Conservation (phyloP, 2,329 filamentous ascomycete genomes). For the Botryotinia calthae region DNA sequence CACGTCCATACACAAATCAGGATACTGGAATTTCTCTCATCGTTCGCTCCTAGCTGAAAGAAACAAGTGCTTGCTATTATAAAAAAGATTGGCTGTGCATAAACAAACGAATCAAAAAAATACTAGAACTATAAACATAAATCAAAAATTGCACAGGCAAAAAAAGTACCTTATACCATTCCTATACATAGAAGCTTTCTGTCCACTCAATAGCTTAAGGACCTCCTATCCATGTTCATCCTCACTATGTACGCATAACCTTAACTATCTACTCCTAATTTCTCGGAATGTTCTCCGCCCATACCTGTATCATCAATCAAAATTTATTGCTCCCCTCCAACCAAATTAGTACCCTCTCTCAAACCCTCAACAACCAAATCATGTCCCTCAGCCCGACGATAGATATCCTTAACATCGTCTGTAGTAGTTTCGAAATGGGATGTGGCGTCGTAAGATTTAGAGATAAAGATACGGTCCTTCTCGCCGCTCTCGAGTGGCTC, state of each 20-base stretch:
- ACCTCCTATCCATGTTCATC: background rate
- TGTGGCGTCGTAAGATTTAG: conserved; percentile 96
- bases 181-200: conserved; percentile 9
- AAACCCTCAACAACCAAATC: conserved; percentile 65
- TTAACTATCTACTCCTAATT: background rate
- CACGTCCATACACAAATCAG: background rate
- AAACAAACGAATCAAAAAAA: conserved; percentile 8
- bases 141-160: conserved; percentile 3
- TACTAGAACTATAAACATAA: background rate
- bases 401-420: conserved; percentile 95
- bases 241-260: conserved; percentile 7
- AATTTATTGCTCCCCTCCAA: conserved; percentile 59
- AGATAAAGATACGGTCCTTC: conserved; percentile 93
- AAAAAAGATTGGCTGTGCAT: background rate
- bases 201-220: background rate
- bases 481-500: conserved; percentile 80
- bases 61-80: background rate
- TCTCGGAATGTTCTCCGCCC: background rate
- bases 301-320: background rate
- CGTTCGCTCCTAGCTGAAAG: background rate
- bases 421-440: conserved; percentile 92
- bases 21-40: background rate
- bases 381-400: conserved; percentile 70
- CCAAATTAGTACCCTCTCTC: conserved; percentile 63
- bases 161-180: conserved; percentile 15